Conservation (phyloP, 108 stramenopile species). For the Phaeodactylum tricornutum region DNA sequence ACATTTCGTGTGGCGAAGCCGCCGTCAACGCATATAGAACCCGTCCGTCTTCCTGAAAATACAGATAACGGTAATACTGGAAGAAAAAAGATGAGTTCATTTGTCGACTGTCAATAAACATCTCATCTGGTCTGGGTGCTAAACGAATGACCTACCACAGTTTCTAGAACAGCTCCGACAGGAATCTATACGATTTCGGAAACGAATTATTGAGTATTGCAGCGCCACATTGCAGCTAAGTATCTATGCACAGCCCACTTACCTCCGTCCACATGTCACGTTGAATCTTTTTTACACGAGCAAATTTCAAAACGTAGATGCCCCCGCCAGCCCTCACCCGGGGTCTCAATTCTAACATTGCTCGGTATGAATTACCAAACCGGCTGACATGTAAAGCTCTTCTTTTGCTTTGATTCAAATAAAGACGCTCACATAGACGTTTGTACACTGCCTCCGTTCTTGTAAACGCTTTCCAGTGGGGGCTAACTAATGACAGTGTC, state of each 20-base stretch:
- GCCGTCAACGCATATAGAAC: slow-evolving; percentile 64
- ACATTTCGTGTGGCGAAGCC: slow-evolving; percentile 62
- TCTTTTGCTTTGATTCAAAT: slow-evolving; percentile 63
- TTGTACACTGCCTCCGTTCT: slow-evolving; percentile 64
- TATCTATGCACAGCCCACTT: neutral
- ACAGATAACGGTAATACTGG: slow-evolving; percentile 69
- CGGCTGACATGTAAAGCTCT: slow-evolving; percentile 44
- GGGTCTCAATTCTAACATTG: slow-evolving; percentile 64
- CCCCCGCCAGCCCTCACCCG: slow-evolving; percentile 66
- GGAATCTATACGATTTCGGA: slow-evolving; percentile 31
- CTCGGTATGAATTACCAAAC: slow-evolving; percentile 58
- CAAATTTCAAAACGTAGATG: slow-evolving; percentile 61
- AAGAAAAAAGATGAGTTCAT: too few species aligned
- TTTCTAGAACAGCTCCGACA: slow-evolving; percentile 66
- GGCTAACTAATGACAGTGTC: slow-evolving; percentile 47
- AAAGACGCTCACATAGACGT: slow-evolving; percentile 56
- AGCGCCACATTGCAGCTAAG: neutral
- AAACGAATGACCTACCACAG: too few species aligned
- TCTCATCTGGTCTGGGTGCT: too few species aligned
- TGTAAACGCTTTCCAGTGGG: slow-evolving; percentile 68
- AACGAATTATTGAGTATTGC: too few species aligned
- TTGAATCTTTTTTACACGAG: slow-evolving; percentile 42
- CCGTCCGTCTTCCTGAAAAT: slow-evolving; percentile 79
- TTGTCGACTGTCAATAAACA: too few species aligned
- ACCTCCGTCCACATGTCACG: slow-evolving; percentile 81